These are phyloP conservation scores for Elsinoe fawcettii DNA, from an alignment of 2,329 filamentous ascomycete genomes.

Conservation along the genomic window DNA sequence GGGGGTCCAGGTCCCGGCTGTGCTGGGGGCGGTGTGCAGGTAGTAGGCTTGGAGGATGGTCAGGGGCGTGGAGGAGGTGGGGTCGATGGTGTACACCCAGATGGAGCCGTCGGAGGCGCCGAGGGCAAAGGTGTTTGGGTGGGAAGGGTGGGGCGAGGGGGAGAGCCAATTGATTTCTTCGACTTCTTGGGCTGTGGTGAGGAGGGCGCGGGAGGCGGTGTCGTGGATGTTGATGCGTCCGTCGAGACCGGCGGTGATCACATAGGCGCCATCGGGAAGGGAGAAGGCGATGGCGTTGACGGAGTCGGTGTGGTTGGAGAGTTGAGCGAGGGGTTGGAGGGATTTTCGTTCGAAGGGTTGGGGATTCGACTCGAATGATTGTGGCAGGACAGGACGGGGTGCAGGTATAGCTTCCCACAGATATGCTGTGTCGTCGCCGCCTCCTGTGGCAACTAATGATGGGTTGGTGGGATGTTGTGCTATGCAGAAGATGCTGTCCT, in stretches of 20 bases:
- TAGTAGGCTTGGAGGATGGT: conserved; percentile 88
- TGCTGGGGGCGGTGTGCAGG: conserved; percentile 77
- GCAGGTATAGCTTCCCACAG: conserved; percentile 68
- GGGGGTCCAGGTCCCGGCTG: conserved; percentile 82
- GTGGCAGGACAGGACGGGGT: conserved; percentile 58
- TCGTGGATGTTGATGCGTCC: conserved; percentile 60
- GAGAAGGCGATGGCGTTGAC: conserved; percentile 84
- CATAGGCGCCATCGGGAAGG: conserved; percentile 69
- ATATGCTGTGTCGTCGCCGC: conserved; percentile 78
- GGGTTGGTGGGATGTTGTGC: conserved; percentile 79
- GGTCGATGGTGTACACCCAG: conserved; percentile 88
- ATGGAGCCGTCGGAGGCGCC: conserved; percentile 87
- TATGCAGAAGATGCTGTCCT: conserved; percentile 89
- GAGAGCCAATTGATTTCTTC: conserved; percentile 90
- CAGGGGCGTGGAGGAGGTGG: conserved; percentile 52
- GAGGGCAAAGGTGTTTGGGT: conserved; percentile 76
- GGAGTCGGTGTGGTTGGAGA: conserved; percentile 88
- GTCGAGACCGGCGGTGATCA: conserved; percentile 82
- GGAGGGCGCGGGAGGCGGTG: conserved; percentile 41
- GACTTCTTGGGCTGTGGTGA: conserved; percentile 78
- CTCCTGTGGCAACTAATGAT: conserved; percentile 77
- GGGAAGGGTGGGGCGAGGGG: conserved; percentile 61
- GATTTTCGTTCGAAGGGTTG: conserved; percentile 49
- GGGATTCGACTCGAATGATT: conserved; percentile 64
- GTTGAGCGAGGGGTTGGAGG: conserved; percentile 59